Conservation (phyloP, 495 filamentous ascomycete genomes). For the Lophiotrema nucula region DNA sequence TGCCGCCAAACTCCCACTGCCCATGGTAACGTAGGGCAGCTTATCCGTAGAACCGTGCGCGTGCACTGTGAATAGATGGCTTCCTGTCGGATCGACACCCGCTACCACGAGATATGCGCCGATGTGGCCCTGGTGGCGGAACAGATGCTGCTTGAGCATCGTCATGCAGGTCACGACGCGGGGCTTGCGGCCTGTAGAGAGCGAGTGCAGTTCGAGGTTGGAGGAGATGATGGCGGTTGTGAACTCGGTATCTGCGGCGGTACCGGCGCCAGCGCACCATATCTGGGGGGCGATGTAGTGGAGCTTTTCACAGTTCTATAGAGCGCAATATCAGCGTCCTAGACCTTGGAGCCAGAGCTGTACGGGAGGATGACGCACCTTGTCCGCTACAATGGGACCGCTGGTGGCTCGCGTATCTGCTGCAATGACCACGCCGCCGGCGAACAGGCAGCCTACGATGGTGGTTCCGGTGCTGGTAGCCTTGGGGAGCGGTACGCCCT, state of each 20-base stretch:
- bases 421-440: slow-evolving; percentile 95
- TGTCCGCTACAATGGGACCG: slow-evolving; percentile 98
- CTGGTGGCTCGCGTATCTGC: slow-evolving; percentile 97
- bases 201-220: slow-evolving; percentile 92
- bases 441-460: slow-evolving; percentile 96
- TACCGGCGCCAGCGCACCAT: slow-evolving; percentile 99
- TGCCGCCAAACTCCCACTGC: slow-evolving; percentile 88
- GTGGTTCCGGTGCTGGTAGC: slow-evolving; percentile 99
- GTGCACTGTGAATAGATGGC: slow-evolving; percentile 97
- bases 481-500: slow-evolving; percentile 90
- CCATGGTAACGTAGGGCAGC: slow-evolving; percentile 99
- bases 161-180: slow-evolving; percentile 99
- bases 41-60: slow-evolving; percentile 98
- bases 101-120: slow-evolving; percentile 98
- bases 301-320: slow-evolving; percentile 96
- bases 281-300: slow-evolving; percentile 99
- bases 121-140: slow-evolving; percentile 96
- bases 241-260: slow-evolving; percentile 98
- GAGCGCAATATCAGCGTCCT: not conserved
- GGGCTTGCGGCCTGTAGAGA: slow-evolving; percentile 92
- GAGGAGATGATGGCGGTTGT: slow-evolving; percentile 98
- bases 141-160: slow-evolving; percentile 98
- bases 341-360: not conserved
- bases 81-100: slow-evolving; percentile 93
- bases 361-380: slow-evolving; percentile 60